Conservation (phyloP, 1,139 yeast species). For the Zygotorulaspora mrakii region DNA sequence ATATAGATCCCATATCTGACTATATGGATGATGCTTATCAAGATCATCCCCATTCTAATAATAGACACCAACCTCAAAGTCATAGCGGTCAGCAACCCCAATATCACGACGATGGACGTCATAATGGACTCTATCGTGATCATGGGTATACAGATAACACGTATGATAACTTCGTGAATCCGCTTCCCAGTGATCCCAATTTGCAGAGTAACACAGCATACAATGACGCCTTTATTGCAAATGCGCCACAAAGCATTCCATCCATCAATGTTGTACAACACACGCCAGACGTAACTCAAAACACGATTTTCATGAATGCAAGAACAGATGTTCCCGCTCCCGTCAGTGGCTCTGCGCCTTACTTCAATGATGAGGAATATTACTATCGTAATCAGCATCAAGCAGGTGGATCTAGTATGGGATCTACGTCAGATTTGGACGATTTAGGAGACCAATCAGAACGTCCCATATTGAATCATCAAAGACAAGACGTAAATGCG, state of each 20-base stretch:
- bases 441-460: slow-evolving; percentile 21
- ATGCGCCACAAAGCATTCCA: slow-evolving; percentile 13
- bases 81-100: neutral
- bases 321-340: slow-evolving; percentile 1
- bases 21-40: slow-evolving; percentile 1
- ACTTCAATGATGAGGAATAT: slow-evolving; percentile 16
- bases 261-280: slow-evolving; percentile 16
- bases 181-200: slow-evolving; percentile 15
- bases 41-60: neutral
- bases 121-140: neutral
- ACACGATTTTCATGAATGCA: slow-evolving; percentile 8
- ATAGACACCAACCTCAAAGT: neutral
- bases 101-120: neutral
- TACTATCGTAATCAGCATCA: slow-evolving; percentile 12
- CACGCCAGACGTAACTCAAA: slow-evolving; percentile 16
- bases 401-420: slow-evolving; percentile 13
- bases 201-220: slow-evolving; percentile 20
- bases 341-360: slow-evolving; percentile 7
- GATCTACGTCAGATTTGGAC: slow-evolving; percentile 15
- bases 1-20: slow-evolving; percentile 1
- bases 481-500: slow-evolving; percentile 4
- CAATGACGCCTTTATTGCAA: slow-evolving; percentile 21
- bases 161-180: slow-evolving; percentile 19
- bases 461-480: slow-evolving; percentile 21
- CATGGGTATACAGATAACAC: slow-evolving; percentile 8